Conservation (phyloP, 2,329 filamentous ascomycete genomes). For the Xylariomycetidae sp. region DNA sequence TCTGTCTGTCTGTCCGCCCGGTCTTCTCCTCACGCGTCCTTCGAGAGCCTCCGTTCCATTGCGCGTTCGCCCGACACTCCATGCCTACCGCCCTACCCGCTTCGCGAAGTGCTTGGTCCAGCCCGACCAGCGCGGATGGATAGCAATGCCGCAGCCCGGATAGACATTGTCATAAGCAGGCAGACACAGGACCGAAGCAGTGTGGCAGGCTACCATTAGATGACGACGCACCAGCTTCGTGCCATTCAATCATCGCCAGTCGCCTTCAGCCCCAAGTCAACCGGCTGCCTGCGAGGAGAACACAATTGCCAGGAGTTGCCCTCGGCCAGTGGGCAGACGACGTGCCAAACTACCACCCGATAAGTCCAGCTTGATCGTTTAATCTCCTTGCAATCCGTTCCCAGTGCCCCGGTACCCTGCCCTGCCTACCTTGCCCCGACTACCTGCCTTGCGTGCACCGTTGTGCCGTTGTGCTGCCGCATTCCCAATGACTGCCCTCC, state of each 20-base stretch:
- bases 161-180: no score
- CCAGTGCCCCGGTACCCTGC: no score
- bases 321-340: conserved; percentile 7
- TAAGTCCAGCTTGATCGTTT: no score
- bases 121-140: no score
- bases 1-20: conserved; percentile 5
- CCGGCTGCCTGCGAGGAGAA: conserved; percentile 5
- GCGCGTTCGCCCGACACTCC: background rate
- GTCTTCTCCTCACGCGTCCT: conserved; percentile 5
- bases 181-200: background rate
- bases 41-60: conserved; percentile 2
- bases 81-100: conserved; percentile 1
- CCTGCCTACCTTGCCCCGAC: no score
- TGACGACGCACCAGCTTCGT: conserved; percentile 15
- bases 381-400: no score
- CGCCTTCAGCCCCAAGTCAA: background rate
- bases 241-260: conserved; percentile 6
- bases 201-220: conserved; percentile 8
- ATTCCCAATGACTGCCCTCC: no score
- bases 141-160: no score
- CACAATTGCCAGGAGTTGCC: conserved; percentile 9
- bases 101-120: no score
- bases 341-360: no score
- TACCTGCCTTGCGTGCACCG: no score
- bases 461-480: no score